phyloP scores from a whole-genome alignment of 495 filamentous ascomycete species.

The Daldinia childiae region DNA sequence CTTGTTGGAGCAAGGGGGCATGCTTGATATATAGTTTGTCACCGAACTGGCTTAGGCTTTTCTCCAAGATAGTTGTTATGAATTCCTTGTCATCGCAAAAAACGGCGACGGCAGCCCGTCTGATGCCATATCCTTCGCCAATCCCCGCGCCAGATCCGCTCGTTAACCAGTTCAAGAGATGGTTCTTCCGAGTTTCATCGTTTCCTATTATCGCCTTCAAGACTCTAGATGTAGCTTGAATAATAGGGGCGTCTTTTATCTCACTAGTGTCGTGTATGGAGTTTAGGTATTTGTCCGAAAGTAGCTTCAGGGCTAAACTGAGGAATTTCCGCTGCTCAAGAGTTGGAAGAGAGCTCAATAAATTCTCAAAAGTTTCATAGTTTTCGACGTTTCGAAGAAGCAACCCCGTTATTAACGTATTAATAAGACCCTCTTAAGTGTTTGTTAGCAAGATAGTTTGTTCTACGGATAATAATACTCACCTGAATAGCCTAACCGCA shows the following conservation, averaged over 20 bases:
- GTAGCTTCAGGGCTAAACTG: constrained; percentile 64
- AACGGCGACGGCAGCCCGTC: constrained; percentile 71
- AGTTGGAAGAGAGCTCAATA: constrained; percentile 60
- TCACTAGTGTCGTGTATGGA: constrained; percentile 43
- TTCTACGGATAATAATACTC: constrained; percentile 35
- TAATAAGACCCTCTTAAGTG: constrained; percentile 63
- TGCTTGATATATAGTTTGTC: constrained; percentile 90
- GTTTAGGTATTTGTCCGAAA: constrained; percentile 65
- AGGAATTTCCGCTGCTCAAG: constrained; percentile 69
- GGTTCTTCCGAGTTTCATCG: constrained; percentile 52
- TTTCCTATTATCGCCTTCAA: constrained; percentile 52
- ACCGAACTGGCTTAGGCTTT: constrained; percentile 75
- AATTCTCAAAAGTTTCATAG: constrained; percentile 46
- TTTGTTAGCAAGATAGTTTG: constrained; percentile 24
- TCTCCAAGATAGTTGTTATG: constrained; percentile 69
- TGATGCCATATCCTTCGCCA: constrained; percentile 67
- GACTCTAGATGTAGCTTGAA: constrained; percentile 61
- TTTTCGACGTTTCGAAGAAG: constrained; percentile 52
- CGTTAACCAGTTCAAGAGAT: constrained; percentile 75
- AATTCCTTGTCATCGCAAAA: constrained; percentile 63
- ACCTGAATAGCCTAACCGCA: constrained; percentile 82
- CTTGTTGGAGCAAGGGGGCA: constrained; percentile 81
- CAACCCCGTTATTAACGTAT: constrained; percentile 57
- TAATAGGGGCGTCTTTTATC: constrained; percentile 45
- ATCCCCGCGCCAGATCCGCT: constrained; percentile 70